Base-by-base conservation (phyloP, 116 monocot genomes). In the Posidonia oceanica region DNA sequence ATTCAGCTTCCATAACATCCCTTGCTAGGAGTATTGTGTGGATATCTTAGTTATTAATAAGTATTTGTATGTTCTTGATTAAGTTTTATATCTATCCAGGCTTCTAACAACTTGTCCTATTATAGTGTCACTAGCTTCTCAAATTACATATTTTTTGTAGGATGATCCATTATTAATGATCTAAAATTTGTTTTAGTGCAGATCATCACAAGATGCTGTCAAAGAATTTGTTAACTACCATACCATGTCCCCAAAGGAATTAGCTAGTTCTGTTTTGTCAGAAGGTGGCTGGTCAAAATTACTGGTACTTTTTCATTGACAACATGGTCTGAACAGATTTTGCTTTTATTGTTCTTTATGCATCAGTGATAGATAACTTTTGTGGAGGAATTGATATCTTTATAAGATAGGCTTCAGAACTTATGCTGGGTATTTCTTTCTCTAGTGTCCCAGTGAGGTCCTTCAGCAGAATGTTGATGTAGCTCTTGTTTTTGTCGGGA, bases 281-380 rank as follows among this genome's bases (percentile, higher is more conserved):
- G 84, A 94, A 78, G 94, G 91, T 56, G 86, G 94, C 60, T 94
- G 94, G 94, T 88, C 94, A 70, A 82, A 84, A 58, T 41, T 91
- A 52, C 54, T 94, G 87, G 94, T 94, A 81, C 66, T 75, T 66
- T 42, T 44, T 66, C 41, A 41, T n/a, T 41, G 11, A 8, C 15
- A 41, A 40, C 4, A 5, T 42, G 3, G n/a, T 66, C 3, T 15
- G 38, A 63, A 37, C 37, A 63, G 37, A 40, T 48, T 66, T 3
- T 29, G 0, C 18, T 60, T 23, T 22, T n/a, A 7, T 29, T 29
- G 23, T 60, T 22, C 29, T 60, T n/a, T 29, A 60, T 60, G 60
- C 22, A 23, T 22, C 22, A 22, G 3, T n/a, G 59, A 18, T 21
- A 60, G 10, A 13, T 22, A 29, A 21, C 11, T 23, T 76, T 13